Percentiles rank a stretch among this genome's conserved stretches.
Evolutionary conservation across 306 rosid genomes (phyloP).

Genomic region (Lathyrus sativus): DNA sequence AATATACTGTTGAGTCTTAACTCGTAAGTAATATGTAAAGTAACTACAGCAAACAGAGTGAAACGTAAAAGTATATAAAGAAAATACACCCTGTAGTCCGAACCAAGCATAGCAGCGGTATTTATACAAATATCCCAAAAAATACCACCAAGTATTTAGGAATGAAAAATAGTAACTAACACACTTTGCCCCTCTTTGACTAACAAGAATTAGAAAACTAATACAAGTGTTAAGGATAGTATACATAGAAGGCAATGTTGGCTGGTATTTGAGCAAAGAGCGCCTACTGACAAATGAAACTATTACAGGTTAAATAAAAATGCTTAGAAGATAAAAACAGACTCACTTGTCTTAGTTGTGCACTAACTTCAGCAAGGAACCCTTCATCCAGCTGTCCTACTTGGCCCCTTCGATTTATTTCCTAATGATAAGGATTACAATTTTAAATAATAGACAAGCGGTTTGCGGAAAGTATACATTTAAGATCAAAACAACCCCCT

Average conservation of each 20-base stretch:
- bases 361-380: conserved; percentile 89
- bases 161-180: conserved; percentile 9
- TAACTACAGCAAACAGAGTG: conserved; percentile 16
- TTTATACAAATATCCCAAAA: conserved; percentile 25
- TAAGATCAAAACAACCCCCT: conserved; percentile 18
- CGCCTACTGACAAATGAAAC: conserved; percentile 31
- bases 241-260: not conserved
- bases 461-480: conserved; percentile 8
- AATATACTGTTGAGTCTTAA: conserved; percentile 30
- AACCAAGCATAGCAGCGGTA: conserved; percentile 16
- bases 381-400: conserved; percentile 93
- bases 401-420: conserved; percentile 70
- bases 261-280: conserved; percentile 4
- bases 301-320: conserved; percentile 25
- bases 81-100: conserved; percentile 10
- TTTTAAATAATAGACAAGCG: conserved; percentile 27
- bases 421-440: conserved; percentile 51
- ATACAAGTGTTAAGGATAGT: not conserved
- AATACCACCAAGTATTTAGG: conserved; percentile 1
- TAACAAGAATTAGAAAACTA: conserved; percentile 2
- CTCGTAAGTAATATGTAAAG: not conserved
- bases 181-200: not conserved
- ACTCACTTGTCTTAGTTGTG: conserved; percentile 89
- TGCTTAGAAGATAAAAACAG: conserved; percentile 14
- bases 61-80: conserved; percentile 2